Base-by-base conservation (phyloP, 345 rosid genomes). In the Gossypium raimondii region DNA sequence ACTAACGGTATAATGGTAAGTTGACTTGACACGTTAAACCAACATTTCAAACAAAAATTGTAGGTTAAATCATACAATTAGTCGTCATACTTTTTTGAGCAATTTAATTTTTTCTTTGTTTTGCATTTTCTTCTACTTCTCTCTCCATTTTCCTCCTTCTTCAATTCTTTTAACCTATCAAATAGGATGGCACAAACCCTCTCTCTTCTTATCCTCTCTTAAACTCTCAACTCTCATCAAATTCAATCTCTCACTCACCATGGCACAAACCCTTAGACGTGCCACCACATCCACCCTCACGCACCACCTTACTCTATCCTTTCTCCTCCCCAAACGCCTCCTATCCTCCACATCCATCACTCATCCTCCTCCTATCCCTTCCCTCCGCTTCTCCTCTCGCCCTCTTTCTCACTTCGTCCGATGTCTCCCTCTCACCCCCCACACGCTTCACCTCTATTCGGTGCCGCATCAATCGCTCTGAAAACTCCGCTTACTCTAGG, bases 391-490 rank as follows among this genome's bases (percentile, higher is more conserved):
- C 59, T 52, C 76, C 81, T 29, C 4, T 29, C 86, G 87, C 43
- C 86, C 86, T 43, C 62, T 66, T 70, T 76, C 81, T 34, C 76
- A 77, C 29, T 80, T 76, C 47, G 60, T 73, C 57, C 76, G 52
- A 20, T 74, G 75, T 7, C 38, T 85, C 20, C 78, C 59, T 72
- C 73, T 41, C 70, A 52, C 16, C 61, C 74, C 11, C 16, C 34
- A 34, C 86, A n/a, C 86, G 86, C 14, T 89, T 89, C 64, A 77
- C 85, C 45, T 10, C 92, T 48, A 80, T 96, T 13, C 83, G 97
- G 0, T 89, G 94, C 88, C 78, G 84, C 43, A 97, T 86, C 53
- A 85, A 90, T 82, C 92, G 97, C 53, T 75, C 97, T 4, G 95
- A 97, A 4, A 76, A 76, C 80, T 84, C 94, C 0, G 72, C 88